These are phyloP conservation scores for Cercospora canescens DNA, from an alignment of 2,329 filamentous ascomycete genomes.

Conservation along the genomic window DNA sequence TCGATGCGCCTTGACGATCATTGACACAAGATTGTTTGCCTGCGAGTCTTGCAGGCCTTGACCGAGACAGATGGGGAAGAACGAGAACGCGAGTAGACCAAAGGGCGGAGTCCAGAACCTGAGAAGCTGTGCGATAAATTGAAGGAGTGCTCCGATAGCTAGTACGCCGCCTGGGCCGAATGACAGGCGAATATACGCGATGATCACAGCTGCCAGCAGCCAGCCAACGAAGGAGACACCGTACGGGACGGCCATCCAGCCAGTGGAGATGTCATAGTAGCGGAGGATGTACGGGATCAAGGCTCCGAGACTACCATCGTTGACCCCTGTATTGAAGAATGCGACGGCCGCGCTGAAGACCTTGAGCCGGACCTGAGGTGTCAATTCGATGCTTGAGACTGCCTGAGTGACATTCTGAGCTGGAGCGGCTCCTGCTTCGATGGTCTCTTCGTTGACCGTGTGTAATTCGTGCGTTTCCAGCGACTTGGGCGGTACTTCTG, in stretches of 20 bases:
- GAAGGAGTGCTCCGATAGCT: not conserved
- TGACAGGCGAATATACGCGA: not conserved
- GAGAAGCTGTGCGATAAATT: not conserved
- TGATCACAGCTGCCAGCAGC: not conserved
- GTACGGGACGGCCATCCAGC: slow-evolving; percentile 37
- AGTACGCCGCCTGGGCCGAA: not conserved
- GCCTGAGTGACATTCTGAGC: not conserved
- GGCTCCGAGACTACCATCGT: slow-evolving; percentile 64
- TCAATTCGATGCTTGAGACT: not conserved
- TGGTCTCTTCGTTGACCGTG: not conserved
- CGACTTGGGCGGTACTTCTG: not conserved
- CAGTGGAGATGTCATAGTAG: slow-evolving; percentile 56
- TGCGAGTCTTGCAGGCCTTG: not conserved
- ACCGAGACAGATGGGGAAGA: not conserved
- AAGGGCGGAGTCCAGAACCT: not conserved
- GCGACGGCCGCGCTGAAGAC: slow-evolving; percentile 59
- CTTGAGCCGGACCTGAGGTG: slow-evolving; percentile 42
- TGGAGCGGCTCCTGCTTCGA: not conserved
- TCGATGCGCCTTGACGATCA: not conserved
- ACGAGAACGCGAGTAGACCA: not conserved
- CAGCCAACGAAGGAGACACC: not conserved
- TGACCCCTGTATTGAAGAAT: slow-evolving; percentile 66
- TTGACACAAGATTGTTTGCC: not conserved
- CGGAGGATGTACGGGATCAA: slow-evolving; percentile 63
- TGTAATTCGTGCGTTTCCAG: not conserved